Evolutionary conservation across 192 early-diverging fungal genomes (phyloP), one percentile per base, ranked within the genome.

Genomic region (Linderina pennispora): DNA sequence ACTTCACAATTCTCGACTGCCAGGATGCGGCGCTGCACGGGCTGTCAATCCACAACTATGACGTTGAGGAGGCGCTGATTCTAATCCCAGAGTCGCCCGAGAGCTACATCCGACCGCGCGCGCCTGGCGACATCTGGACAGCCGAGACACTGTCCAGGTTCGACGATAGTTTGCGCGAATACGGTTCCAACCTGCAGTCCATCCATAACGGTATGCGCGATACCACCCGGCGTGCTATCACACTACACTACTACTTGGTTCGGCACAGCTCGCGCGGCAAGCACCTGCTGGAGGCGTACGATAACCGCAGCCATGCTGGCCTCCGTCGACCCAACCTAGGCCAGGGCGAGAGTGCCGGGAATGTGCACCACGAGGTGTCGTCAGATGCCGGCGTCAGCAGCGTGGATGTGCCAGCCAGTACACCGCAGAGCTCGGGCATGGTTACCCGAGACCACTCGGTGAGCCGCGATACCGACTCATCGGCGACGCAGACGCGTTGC

Each of bases 101-200:
- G 40, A 55, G 39, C 8, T 51, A 79, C 17, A 58, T 73, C 2
- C 62, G 74, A 11, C 57, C 51, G 26, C 81, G 84, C 33, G 67
- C 77, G 23, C 48, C 62, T 3, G 62, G 78, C 3, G 64, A 72
- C 23, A 58, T 65, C 17, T 89, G 87, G 87, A 59, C 74, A 2
- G 52, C 43, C 0, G 62, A 60, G 5, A 76, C 76, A 19, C 37
- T 80, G 22, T 55, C 48, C 7, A 72, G 55, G 16, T 89, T 89
- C 53, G 80, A 84, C 53, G 74, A 77, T 23, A 66, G 65, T 11
- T 63, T 88, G 48, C 64, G 74, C 22, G 60, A 77, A 9, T 81
- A 70, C 53, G 86, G 86, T 0, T 77, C 82, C 36, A 82, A 88
- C 15, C 67, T 86, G 17, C 78, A 84, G 31, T 24, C 63, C 19